Evolutionary conservation across 2,329 filamentous ascomycete species (phyloP).

Genomic region (Nemania sp.): DNA sequence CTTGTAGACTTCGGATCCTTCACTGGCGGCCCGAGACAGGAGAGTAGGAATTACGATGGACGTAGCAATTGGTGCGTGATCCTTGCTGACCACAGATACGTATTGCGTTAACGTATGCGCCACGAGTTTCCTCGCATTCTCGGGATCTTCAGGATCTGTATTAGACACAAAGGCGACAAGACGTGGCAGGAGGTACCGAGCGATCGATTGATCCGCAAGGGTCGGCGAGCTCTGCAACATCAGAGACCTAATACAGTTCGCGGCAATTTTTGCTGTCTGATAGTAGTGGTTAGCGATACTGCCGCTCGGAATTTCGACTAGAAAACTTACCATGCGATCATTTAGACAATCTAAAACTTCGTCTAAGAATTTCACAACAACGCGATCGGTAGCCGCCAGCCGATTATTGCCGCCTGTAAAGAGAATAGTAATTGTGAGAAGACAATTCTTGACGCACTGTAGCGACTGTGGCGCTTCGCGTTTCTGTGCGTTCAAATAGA

Average conservation of each 20-base stretch:
- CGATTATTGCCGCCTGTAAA: conserved; percentile 78
- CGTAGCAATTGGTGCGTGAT: conserved; percentile 63
- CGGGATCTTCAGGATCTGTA: conserved; percentile 75
- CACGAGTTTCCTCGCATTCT: conserved; percentile 71
- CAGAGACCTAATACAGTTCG: conserved; percentile 85
- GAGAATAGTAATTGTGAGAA: conserved; percentile 85
- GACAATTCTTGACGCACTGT: conserved; percentile 87
- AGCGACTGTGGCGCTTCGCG: conserved; percentile 76
- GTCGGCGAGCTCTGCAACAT: conserved; percentile 68
- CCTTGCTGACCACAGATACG: conserved; percentile 50
- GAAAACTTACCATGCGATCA: conserved; percentile 66
- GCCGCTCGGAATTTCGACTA: background rate
- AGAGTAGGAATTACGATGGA: conserved; percentile 78
- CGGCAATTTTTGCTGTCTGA: conserved; percentile 83
- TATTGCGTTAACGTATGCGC: conserved; percentile 77
- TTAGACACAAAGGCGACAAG: conserved; percentile 75
- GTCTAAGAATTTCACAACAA: conserved; percentile 74
- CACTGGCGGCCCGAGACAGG: conserved; percentile 69
- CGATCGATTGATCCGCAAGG: conserved; percentile 71
- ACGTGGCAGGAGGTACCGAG: conserved; percentile 73
- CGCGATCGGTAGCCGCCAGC: conserved; percentile 73
- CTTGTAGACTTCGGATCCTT: conserved; percentile 62
- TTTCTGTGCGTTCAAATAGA: conserved; percentile 75
- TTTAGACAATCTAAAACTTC: conserved; percentile 84
- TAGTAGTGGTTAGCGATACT: conserved; percentile 25